Evolutionary conservation across 352 stramenopile genomes (phyloP).

Genomic region (Saprolegnia parasitica): DNA sequence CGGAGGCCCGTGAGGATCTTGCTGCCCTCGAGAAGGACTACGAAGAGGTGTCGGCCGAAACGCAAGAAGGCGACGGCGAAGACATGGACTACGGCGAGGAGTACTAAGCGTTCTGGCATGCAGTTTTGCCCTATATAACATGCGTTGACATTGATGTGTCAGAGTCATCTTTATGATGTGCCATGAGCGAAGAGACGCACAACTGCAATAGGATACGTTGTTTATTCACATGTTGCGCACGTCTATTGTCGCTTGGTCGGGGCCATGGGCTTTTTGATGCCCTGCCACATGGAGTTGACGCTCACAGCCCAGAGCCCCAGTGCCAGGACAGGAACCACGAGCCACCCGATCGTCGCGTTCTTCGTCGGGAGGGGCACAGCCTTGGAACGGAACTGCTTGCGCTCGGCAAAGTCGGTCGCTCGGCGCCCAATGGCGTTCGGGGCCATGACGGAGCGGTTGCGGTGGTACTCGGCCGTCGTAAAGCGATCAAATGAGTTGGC

Average conservation of each 20-base stretch:
- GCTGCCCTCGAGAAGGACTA: slow-evolving; percentile 98
- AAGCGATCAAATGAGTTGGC: slow-evolving; percentile 74
- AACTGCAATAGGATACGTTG: neutral
- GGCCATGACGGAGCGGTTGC: slow-evolving; percentile 46
- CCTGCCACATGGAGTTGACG: slow-evolving; percentile 38
- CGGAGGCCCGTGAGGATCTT: slow-evolving; percentile 96
- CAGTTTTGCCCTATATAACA: neutral
- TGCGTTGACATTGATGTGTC: neutral
- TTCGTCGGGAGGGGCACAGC: slow-evolving; percentile 59
- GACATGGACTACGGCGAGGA: slow-evolving; percentile 86
- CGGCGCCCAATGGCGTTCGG: slow-evolving; percentile 55
- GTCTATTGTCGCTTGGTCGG: slow-evolving; percentile 7
- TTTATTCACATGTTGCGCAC: neutral
- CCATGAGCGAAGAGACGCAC: neutral
- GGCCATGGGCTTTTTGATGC: neutral
- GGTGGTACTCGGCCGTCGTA: slow-evolving; percentile 68
- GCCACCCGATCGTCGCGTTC: slow-evolving; percentile 49
- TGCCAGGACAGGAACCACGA: slow-evolving; percentile 54
- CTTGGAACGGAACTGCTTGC: slow-evolving; percentile 50
- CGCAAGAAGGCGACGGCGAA: slow-evolving; percentile 91
- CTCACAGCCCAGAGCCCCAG: slow-evolving; percentile 59
- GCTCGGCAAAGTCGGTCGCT: slow-evolving; percentile 54
- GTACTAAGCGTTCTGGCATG: slow-evolving; percentile 64
- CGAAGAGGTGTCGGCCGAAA: slow-evolving; percentile 96
- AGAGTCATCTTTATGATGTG: neutral